Base-by-base conservation (phyloP, 116 monocot species). In the Zostera marina region DNA sequence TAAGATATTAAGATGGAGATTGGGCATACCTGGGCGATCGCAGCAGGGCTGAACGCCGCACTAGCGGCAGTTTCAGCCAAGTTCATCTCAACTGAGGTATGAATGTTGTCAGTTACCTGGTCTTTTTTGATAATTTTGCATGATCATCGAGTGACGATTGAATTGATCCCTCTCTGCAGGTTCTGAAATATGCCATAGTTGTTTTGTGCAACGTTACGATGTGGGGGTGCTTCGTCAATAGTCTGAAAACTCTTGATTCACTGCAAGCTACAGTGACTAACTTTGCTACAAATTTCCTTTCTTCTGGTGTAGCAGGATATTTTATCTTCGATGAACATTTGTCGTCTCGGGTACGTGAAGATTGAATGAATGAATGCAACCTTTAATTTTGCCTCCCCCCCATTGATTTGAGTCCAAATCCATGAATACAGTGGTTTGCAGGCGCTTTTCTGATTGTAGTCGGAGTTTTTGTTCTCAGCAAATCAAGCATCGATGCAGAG, bases 191-290 rank as follows among this genome's bases (percentile, higher is more conserved):
- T 60, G 65, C 14, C 6, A 38, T 72, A 4, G 22, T 72, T 16
- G n/a, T 72, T 1, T 14, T 85, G n/a, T 89, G 82, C 78, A 98
- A 98, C 56, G 66, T 77, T 11, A 81, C 64, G 56, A 98, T 98
- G 96, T 98, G 96, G 96, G 96, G 80, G 59, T 89, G 90, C 76
- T 98, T 89, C 63, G 74, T 82, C 41, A 98, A 89, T 68, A 89
- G 96, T 54, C 96, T 98, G 38, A 89, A 85, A 66, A 80, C 65
- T 49, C 78, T 98, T 15, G 76, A 89, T 8, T 82, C 96, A 62
- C 70, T 98, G 61, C 90, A 98, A 75, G 90, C 90, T 39, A 98
- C 96, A 38, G 96, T 98, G 24, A 89, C 80, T 42, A 98, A 86
- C 73, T 98, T 98, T 60, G 85, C 96, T 11, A 60, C 83, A 12